Evolutionary conservation across 805 yeast genomes (phyloP).

Genomic region (Huiozyma naganishii): DNA sequence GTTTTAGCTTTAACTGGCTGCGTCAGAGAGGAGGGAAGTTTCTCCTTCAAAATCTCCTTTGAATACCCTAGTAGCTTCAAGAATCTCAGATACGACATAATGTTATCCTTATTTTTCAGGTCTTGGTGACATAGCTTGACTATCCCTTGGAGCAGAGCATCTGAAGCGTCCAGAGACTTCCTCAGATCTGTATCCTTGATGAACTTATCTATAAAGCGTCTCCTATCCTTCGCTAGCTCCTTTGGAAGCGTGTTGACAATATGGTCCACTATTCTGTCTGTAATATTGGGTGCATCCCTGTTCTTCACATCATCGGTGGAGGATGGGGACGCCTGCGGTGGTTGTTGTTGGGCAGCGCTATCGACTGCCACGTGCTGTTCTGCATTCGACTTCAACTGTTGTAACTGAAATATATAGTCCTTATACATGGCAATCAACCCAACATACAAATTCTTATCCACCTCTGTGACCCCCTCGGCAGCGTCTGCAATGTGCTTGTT

Average conservation of each 20-base stretch:
- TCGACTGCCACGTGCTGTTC: neutral
- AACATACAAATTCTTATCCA: constrained; percentile 20
- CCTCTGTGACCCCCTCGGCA: constrained; percentile 15
- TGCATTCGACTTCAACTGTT: constrained; percentile 4
- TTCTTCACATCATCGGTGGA: neutral
- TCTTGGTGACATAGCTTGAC: constrained; percentile 18
- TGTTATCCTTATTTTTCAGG: constrained; percentile 16
- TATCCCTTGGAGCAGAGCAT: constrained; percentile 11
- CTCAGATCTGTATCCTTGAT: constrained; percentile 3
- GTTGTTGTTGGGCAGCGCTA: neutral
- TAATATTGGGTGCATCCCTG: neutral
- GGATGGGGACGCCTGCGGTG: neutral
- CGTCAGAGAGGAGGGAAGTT: constrained; percentile 4
- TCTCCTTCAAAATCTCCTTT: constrained; percentile 3
- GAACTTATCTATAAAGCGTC: constrained; percentile 17
- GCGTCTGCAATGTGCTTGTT: constrained; percentile 19
- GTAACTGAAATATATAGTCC: constrained; percentile 21
- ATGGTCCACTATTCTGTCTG: constrained; percentile 9
- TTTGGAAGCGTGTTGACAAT: constrained; percentile 18
- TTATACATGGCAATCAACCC: constrained; percentile 25
- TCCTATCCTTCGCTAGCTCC: constrained; percentile 18
- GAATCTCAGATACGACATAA: constrained; percentile 15
- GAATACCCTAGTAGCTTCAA: constrained; percentile 16
- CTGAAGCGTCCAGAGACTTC: constrained; percentile 1
- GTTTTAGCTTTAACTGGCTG: neutral